Base-by-base conservation (phyloP, 2,329 filamentous ascomycete species). In the Ophiostoma sp. region DNA sequence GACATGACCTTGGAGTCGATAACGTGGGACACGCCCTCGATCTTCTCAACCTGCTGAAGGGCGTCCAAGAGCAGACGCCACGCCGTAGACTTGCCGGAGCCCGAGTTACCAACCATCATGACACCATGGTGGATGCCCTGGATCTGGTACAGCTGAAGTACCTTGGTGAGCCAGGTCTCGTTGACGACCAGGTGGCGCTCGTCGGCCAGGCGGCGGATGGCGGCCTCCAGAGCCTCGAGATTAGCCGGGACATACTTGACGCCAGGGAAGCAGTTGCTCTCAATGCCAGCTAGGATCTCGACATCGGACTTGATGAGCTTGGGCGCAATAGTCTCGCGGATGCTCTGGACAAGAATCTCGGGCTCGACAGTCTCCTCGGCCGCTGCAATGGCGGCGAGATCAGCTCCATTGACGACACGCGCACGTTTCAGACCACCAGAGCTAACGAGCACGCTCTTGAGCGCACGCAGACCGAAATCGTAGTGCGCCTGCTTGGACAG, bases 1-100 rank as follows among this genome's bases (percentile, higher is more conserved):
- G 94, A 97, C 95, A 99, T 99, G 79, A 99, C 96, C 82, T 99
- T 99, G 57, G 94, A 96, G 79, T 99, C 95, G 75, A 99, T 99
- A 70, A 99, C 92, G 77, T 99, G 95, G 74, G 89, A 97, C 65
- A 99, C 92, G 41, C 96, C 95, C 79, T 99, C 96, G 7, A 96
- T 85, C 33, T 90, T 90, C 78, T 99, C 95, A 17, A 96, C 92
- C 76, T 91, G 89, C 76, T 98, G 94, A 71, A 99, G 82, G 20
- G 96, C 95, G 76, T 96, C 91, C 27, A 99, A 86, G 68, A 99
- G 84, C 60, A 96, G 88, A 76, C 92, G 93, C 95, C 96, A 99
- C 5, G 95, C 92, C 1, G 91, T 89, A 57, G 95, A 97, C 81
- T 99, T 99, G 77, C 96, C 96, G 65, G 94, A 91, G n/a, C 96